Evolutionary conservation across 139 green algal species (phyloP), one percentile per base, ranked within the genome.

Genomic region (Picochlorum sp.): DNA sequence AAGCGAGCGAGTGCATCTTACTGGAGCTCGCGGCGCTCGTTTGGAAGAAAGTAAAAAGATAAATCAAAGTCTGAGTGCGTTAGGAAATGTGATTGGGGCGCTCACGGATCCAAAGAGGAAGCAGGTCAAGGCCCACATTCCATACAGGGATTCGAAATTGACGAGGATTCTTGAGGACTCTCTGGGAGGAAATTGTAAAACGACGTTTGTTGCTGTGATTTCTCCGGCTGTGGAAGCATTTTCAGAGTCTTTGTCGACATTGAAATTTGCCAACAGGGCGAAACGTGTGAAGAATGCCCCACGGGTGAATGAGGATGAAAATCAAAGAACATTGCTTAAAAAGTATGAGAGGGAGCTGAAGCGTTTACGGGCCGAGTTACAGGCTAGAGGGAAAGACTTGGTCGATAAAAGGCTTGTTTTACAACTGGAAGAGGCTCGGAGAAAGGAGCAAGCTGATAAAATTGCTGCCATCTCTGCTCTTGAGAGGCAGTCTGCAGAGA

Each of bases 21-120:
- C 90, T 14, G 92, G 89, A 4, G 90, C 88, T 9, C 90, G 87
- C 21, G 88, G 80, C 59, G 85, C 89, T 79, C 70, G 92, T 45
- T 79, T 98, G 74, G 92, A 97, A 75, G 92, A 98, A 81, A 87
- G 67, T 62, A 98, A 98, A 75, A 95, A 92, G 65, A 98, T 98
- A 81, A 98, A 98, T 71, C 82, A 90, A 57, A 90, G 77, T 37
- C 64, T 98, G 44, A 90, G 77, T 15, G 87, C 88, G 6, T 77
- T 98, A 38, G 92, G 92, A n/a, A 97, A 98, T 64, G 92, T 98
- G 2, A 98, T 98, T 73, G 81, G 83, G 13, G 92, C 90, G 5
- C 80, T 98, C 62, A 97, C 92, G 4, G 90, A 92, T 64, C 34
- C 72, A 6, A 72, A 72, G 44, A 66, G 67, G 32, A 49, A 34